A percentile compares a stretch with the other conserved stretches of the same genome.
These are phyloP conservation scores for Aspergillus fumigatiaffinis DNA, from an alignment of 2,329 filamentous ascomycete species.

Conservation along the genomic window DNA sequence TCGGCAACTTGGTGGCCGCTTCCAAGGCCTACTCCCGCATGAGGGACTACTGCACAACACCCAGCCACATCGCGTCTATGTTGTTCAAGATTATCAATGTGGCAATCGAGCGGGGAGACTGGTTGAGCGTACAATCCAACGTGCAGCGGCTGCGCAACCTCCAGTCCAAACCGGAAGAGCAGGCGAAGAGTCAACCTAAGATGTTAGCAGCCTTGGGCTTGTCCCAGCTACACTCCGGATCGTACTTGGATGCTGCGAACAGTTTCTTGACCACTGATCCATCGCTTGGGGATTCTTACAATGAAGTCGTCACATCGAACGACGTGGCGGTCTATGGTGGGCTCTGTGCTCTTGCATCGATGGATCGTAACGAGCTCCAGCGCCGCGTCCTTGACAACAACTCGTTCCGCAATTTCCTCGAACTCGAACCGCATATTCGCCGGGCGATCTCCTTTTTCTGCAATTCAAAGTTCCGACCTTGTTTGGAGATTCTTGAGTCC, in stretches of 20 bases:
- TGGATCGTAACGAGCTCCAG: conserved; percentile 75
- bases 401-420: conserved; percentile 79
- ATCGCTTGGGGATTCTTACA: conserved; percentile 56
- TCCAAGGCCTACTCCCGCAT: conserved; percentile 78
- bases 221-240: conserved; percentile 53
- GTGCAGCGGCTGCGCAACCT: conserved; percentile 54
- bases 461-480: conserved; percentile 81
- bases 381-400: conserved; percentile 71
- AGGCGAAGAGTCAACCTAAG: conserved; percentile 59
- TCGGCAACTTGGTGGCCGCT: conserved; percentile 69
- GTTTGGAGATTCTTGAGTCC: conserved; percentile 74
- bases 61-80: conserved; percentile 79
- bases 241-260: conserved; percentile 65
- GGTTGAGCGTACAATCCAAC: conserved; percentile 63
- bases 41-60: conserved; percentile 82
- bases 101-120: conserved; percentile 72
- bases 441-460: conserved; percentile 88
- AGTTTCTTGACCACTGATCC: conserved; percentile 65
- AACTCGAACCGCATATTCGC: conserved; percentile 89
- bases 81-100: conserved; percentile 73
- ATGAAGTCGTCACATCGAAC: conserved; percentile 72
- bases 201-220: conserved; percentile 61
- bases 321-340: conserved; percentile 91
- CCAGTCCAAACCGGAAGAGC: conserved; percentile 55
- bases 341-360: conserved; percentile 82